phyloP scores from a whole-genome alignment of 2,329 filamentous ascomycete species.

The Aspergillus intermedius region DNA sequence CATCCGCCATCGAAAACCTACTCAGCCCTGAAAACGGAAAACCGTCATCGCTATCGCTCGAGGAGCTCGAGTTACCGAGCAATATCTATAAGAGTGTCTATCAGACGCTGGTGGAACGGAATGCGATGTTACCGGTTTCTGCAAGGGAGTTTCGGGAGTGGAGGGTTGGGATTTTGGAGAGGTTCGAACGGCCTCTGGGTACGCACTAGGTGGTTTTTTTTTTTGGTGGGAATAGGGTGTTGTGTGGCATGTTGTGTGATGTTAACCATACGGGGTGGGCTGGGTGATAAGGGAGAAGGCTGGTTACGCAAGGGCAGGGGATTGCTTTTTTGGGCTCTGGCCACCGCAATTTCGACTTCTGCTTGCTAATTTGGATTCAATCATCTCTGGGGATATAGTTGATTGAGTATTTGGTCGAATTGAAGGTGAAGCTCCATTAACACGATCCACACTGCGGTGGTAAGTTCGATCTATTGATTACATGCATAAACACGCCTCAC shows the following conservation, averaged over 20 bases:
- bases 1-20: slow-evolving; percentile 26
- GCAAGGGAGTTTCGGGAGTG: slow-evolving; percentile 49
- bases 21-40: slow-evolving; percentile 32
- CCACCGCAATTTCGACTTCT: background rate
- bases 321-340: background rate
- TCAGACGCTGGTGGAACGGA: slow-evolving; percentile 33
- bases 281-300: background rate
- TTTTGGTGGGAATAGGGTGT: background rate
- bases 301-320: background rate
- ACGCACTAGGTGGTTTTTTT: background rate
- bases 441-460: too few relatives aligned
- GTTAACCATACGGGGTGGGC: background rate
- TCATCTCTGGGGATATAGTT: too few relatives aligned
- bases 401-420: too few relatives aligned
- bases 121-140: slow-evolving; percentile 42
- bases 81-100: slow-evolving; percentile 34
- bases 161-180: slow-evolving; percentile 48
- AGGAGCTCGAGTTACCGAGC: slow-evolving; percentile 41
- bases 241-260: background rate
- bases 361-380: too few relatives aligned
- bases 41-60: slow-evolving; percentile 38
- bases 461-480: too few relatives aligned
- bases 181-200: slow-evolving; percentile 32
- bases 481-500: too few relatives aligned
- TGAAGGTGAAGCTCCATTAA: too few relatives aligned